phyloP scores from a whole-genome alignment of 306 rosid species.

The Carpinus viminea region DNA sequence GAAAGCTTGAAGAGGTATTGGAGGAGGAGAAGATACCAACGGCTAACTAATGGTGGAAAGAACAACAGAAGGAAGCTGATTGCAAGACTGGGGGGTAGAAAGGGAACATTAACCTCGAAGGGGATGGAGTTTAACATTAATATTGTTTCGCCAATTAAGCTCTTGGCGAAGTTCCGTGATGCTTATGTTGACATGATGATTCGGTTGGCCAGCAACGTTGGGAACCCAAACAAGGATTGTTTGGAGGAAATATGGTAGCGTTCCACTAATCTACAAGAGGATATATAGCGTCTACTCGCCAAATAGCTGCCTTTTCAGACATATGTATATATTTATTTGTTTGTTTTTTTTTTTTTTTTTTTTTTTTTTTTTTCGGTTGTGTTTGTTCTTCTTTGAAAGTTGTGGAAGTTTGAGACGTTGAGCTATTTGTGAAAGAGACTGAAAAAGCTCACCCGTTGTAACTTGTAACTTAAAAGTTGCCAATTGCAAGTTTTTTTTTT shows the following conservation, averaged over 20 bases:
- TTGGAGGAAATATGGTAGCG: constrained; percentile 27
- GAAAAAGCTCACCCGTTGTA: not conserved
- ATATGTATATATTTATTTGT: not conserved
- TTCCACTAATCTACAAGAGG: constrained; percentile 28
- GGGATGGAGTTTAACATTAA: not conserved
- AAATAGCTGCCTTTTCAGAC: constrained; percentile 7
- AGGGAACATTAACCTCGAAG: constrained; percentile 6
- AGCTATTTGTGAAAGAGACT: not conserved
- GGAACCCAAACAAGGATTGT: constrained; percentile 5
- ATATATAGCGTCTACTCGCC: constrained; percentile 19
- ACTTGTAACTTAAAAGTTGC: not conserved
- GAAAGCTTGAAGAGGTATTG: constrained; percentile 40
- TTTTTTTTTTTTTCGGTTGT: not conserved
- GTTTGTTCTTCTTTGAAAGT: not conserved
- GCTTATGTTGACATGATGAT: constrained; percentile 39
- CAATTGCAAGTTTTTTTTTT: not conserved
- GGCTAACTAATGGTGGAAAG: constrained; percentile 14
- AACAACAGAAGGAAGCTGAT: constrained; percentile 31
- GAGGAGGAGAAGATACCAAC: constrained; percentile 43
- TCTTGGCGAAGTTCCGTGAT: constrained; percentile 30
- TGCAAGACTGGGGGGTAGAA: constrained; percentile 12
- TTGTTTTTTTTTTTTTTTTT: not conserved
- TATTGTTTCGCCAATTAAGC: constrained; percentile 25
- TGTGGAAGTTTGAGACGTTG: not conserved
- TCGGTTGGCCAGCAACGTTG: constrained; percentile 27